Conservation (phyloP, 2,329 filamentous ascomycete species). For the Colletotrichum destructivum region DNA sequence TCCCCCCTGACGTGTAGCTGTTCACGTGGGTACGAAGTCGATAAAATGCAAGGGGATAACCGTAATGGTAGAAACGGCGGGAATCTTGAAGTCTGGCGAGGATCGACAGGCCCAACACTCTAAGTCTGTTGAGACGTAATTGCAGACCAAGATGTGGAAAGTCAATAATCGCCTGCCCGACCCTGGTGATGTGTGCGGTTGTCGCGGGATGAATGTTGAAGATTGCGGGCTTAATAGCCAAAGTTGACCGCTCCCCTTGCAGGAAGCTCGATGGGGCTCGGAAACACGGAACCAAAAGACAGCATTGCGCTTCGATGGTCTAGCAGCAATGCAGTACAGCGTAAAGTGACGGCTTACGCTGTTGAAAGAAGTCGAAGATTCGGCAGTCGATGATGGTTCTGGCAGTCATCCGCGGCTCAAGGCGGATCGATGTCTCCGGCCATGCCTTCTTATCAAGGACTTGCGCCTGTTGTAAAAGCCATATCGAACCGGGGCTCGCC, state of each 20-base stretch:
- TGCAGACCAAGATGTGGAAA: background rate
- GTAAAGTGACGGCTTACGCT: background rate
- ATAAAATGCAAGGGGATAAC: slow-evolving; percentile 14
- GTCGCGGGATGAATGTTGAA: background rate
- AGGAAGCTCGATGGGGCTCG: background rate
- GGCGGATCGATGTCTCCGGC: background rate
- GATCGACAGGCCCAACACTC: slow-evolving; percentile 32
- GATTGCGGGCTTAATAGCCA: background rate
- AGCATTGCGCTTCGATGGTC: background rate
- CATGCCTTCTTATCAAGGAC: no score
- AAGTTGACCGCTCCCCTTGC: background rate
- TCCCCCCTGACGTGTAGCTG: background rate
- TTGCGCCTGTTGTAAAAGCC: background rate
- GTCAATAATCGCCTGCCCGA: background rate
- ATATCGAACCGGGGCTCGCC: background rate
- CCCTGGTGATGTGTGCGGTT: background rate
- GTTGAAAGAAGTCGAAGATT: background rate
- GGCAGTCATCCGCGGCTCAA: slow-evolving; percentile 1
- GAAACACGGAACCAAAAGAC: background rate
- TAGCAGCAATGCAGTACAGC: background rate
- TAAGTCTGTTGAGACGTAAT: slow-evolving; percentile 19
- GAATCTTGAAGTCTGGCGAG: slow-evolving; percentile 18
- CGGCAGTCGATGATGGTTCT: background rate
- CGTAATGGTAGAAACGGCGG: slow-evolving; percentile 5
- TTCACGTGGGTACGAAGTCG: slow-evolving; percentile 9